Evolutionary conservation across 2,329 filamentous ascomycete species (phyloP), one percentile per base, ranked within the genome.

Genomic region (Paracoccidioides brasiliensis): DNA sequence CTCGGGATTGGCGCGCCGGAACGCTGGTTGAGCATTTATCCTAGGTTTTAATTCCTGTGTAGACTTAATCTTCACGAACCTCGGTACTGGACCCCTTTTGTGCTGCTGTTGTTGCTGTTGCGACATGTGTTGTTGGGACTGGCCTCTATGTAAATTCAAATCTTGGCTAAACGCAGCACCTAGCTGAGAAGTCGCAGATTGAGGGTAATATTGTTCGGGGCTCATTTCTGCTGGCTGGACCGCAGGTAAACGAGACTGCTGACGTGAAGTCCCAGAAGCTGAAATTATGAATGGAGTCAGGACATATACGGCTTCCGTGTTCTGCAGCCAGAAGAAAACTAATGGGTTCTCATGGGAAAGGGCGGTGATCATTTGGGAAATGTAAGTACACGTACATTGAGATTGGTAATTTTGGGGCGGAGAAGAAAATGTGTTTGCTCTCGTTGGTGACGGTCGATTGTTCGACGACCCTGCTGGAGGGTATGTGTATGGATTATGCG

Each of bases 1-100:
- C 69, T 98, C 93, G 1, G 93, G 93, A 64, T 95, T 94, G 55
- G 93, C 93, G 72, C 93, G 83, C 64, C 93, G 82, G 68, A 95
- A 97, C 1, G 89, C 81, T 55, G 93, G 93, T 68, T 98, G 93
- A 22, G 81, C 67, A 70, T 91, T 95, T 68, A 93, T 83, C 67
- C 85, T 87, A 45, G 90, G 88, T 59, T 85, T 81, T 64, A 98
- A 73, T 57, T 97, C 90, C 54, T 81, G 76, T 32, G 83, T 74
- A 32, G 81, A 82, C 59, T 84, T 79, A 63, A 94, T 78, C 69
- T 88, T 90, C 66, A 82, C 84, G 69, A 97, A 95, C 68, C 93
- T 88, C 46, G 91, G 93, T 52, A 95, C 87, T 5, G 86, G 83
- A 10, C 86, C 83, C 67, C 81, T 79, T 57, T 72, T 52, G 41